Conservation (phyloP, 345 rosid species). For the Eucalyptus erythrocorys region DNA sequence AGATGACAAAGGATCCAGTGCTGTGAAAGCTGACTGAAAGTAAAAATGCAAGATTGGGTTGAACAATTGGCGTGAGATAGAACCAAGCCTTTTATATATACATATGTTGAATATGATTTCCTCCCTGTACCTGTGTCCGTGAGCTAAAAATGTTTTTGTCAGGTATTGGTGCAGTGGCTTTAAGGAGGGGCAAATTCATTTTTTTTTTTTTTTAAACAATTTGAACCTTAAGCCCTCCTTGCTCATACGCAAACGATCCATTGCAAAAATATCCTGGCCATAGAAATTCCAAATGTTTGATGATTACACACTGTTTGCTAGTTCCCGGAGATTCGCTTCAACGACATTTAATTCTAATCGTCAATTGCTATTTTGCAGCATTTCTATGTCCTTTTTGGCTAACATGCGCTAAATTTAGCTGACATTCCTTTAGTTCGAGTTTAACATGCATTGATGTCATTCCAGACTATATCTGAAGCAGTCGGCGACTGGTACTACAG, state of each 20-base stretch:
- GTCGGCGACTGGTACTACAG: conserved; percentile 93
- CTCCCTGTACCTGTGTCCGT: not conserved
- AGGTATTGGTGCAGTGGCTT: not conserved
- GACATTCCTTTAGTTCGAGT: not conserved
- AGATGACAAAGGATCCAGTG: not conserved
- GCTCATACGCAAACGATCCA: not conserved
- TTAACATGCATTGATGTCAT: not conserved
- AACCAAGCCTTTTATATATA: not conserved
- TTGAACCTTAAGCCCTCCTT: not conserved
- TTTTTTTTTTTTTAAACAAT: not conserved
- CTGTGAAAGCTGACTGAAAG: not conserved
- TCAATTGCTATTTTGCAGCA: not conserved
- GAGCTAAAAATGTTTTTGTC: not conserved
- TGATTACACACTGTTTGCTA: not conserved
- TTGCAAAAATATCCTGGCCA: not conserved
- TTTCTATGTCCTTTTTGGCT: not conserved
- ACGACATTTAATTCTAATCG: not conserved
- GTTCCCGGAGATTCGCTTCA: not conserved
- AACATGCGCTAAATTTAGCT: not conserved
- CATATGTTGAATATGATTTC: not conserved
- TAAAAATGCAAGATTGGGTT: not conserved
- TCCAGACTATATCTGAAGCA: conserved; percentile 69
- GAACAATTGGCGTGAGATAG: not conserved
- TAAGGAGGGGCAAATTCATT: not conserved
- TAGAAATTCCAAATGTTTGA: not conserved